Evolutionary conservation across 495 filamentous ascomycete genomes (phyloP), one percentile per base, ranked within the genome.

Genomic region (Daldinia caldariorum): DNA sequence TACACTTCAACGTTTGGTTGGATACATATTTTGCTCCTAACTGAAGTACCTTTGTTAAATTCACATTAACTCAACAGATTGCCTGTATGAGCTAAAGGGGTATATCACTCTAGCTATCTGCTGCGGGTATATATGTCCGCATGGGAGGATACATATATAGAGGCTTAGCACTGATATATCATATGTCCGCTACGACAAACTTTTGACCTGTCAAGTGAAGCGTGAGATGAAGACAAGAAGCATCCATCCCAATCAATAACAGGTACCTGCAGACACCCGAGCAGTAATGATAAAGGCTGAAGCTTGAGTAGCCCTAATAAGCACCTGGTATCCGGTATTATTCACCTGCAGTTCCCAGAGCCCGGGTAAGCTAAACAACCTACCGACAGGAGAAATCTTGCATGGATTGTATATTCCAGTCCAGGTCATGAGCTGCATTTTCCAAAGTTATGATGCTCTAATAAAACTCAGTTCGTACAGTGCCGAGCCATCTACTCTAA

Each of bases 301-400:
- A 61, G 58, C 10, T 51, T n/a, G 3, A 20, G 39, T 62, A 68
- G 22, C 65, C 38, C 32, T 57, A 58, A 62, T 68, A 58, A 22
- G 29, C 65, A n/a, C 1, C 6, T 68, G 51, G 13, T 20, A 53
- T 38, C 9, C 18, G 34, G 34, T 7, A 35, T 10, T 43, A 10
- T 7, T 12, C 43, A 26, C 18, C 49, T 68, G 32, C 53, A 31
- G 34, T 41, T 16, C 26, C 43, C 9, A 53, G 51, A 26, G 12
- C 58, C 41, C 63, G 7, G 59, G 53, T 53, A 62, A 2, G 43
- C 34, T 35, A 69, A 69, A 69, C 63, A 58, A 53, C 53, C 16
- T 69, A 18, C 26, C 22, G 12, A 63, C 58, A 29, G 3, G 29
- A n/a, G 45, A 12, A 53, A 32, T 10, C 34, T 16, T 35, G 2